A percentile compares a stretch with the other conserved stretches of the same genome.
Evolutionary conservation across 2,329 filamentous ascomycete species (phyloP).

Genomic region (Aspergillus fumigatiaffinis): DNA sequence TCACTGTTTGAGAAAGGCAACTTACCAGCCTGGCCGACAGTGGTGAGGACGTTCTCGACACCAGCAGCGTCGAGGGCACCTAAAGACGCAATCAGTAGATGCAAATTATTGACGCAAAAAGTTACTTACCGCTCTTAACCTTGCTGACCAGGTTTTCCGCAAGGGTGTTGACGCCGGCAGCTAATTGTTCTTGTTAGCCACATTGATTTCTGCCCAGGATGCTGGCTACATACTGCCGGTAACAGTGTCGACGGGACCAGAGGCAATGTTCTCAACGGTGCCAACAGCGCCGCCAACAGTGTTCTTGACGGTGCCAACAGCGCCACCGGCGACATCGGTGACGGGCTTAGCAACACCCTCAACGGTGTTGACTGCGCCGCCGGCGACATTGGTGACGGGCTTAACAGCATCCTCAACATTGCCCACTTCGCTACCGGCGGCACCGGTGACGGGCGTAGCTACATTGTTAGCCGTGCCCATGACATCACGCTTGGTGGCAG

Average conservation of each 20-base stretch:
- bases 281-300: slow-evolving; percentile 1
- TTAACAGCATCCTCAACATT: not conserved
- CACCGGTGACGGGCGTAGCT: not conserved
- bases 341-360: slow-evolving; percentile 2
- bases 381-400: slow-evolving; percentile 2
- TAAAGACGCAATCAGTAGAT: not conserved
- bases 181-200: slow-evolving; percentile 5
- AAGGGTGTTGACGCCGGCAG: slow-evolving; percentile 6
- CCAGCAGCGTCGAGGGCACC: slow-evolving; percentile 10
- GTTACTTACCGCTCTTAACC: slow-evolving; percentile 10
- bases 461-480: not conserved
- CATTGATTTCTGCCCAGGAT: not conserved
- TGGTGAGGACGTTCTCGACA: slow-evolving; percentile 9
- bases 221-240: slow-evolving; percentile 16
- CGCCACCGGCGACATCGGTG: slow-evolving; percentile 1
- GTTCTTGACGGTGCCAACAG: not conserved
- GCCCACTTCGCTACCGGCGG: not conserved
- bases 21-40: slow-evolving; percentile 10
- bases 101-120: not conserved
- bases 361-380: not conserved
- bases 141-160: slow-evolving; percentile 11
- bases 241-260: slow-evolving; percentile 7
- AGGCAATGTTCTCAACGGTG: not conserved
- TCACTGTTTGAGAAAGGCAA: not conserved
- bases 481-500: slow-evolving; percentile 7